Evolutionary conservation across 495 filamentous ascomycete species (phyloP).

Genomic region (Hypoxylon lienhwacheense): DNA sequence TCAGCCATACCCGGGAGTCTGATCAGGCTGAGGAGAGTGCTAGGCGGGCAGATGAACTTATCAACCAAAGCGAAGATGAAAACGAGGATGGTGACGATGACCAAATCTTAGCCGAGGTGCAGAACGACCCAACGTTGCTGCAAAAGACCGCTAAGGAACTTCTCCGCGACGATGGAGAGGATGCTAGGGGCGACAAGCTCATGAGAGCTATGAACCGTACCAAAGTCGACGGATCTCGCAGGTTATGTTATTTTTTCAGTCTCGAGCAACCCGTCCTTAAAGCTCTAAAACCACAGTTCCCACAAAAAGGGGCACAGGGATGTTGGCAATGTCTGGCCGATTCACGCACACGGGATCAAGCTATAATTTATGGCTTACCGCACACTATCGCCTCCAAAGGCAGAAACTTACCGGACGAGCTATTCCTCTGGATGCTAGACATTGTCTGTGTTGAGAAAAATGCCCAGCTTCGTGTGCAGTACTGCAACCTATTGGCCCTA

Average conservation of each 20-base stretch:
- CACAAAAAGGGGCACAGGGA: conserved; percentile 33
- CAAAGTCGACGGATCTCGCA: conserved; percentile 63
- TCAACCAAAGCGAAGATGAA: conserved; percentile 27
- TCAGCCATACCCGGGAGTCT: conserved; percentile 61
- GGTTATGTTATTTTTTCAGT: conserved; percentile 70
- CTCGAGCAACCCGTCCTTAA: conserved; percentile 26
- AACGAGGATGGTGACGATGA: conserved; percentile 19
- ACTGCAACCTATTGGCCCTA: conserved; percentile 51
- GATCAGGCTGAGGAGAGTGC: conserved; percentile 58
- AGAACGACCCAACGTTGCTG: conserved; percentile 29
- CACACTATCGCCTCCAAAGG: conserved; percentile 59
- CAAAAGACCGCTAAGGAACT: conserved; percentile 46
- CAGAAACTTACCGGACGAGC: conserved; percentile 63
- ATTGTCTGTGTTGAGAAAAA: conserved; percentile 64
- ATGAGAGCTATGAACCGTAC: conserved; percentile 73
- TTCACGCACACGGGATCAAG: conserved; percentile 57
- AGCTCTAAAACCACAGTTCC: conserved; percentile 38
- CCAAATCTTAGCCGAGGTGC: conserved; percentile 21
- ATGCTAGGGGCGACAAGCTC: conserved; percentile 58
- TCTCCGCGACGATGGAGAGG: conserved; percentile 57
- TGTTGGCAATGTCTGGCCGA: conserved; percentile 50
- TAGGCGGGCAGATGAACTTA: conserved; percentile 35
- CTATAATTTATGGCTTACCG: conserved; percentile 69
- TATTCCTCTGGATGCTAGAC: conserved; percentile 73
- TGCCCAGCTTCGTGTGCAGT: conserved; percentile 65